Percentiles rank a stretch among this genome's conserved stretches.
phyloP scores from a whole-genome alignment of 1,139 yeast species.

The Debaryomyces udenii region DNA sequence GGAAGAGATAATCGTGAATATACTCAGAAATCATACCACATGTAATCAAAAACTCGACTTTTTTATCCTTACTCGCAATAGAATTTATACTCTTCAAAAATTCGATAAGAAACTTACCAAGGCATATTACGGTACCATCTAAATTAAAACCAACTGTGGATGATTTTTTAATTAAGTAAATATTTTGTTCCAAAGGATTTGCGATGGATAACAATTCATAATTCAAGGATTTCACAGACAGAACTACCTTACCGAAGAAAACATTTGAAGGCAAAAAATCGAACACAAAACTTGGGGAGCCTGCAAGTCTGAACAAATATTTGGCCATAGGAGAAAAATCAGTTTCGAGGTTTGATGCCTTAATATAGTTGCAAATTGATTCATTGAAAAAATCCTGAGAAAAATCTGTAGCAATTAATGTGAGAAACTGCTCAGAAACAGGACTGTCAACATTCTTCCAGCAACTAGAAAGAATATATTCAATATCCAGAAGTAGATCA shows the following conservation, averaged over 20 bases:
- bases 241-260: constrained; percentile 15
- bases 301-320: constrained; percentile 17
- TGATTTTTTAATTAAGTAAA: constrained; percentile 30
- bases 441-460: constrained; percentile 12
- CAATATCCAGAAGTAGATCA: constrained; percentile 1
- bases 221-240: constrained; percentile 17
- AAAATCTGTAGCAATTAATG: not conserved
- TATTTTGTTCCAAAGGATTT: constrained; percentile 46
- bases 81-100: not conserved
- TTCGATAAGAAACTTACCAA: constrained; percentile 17
- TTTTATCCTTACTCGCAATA: not conserved
- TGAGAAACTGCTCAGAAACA: constrained; percentile 9
- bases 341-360: constrained; percentile 11
- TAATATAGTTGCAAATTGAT: constrained; percentile 23
- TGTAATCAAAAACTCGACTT: constrained; percentile 9
- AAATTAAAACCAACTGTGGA: not conserved
- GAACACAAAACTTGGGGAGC: not conserved
- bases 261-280: constrained; percentile 15
- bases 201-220: constrained; percentile 39
- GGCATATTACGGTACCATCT: constrained; percentile 13
- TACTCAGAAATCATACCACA: constrained; percentile 28
- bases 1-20: constrained; percentile 30
- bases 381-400: constrained; percentile 11
- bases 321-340: constrained; percentile 21
- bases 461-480: constrained; percentile 6